phyloP scores from a whole-genome alignment of 169 alveolate genomes.

The Cryptosporidium sp. region DNA sequence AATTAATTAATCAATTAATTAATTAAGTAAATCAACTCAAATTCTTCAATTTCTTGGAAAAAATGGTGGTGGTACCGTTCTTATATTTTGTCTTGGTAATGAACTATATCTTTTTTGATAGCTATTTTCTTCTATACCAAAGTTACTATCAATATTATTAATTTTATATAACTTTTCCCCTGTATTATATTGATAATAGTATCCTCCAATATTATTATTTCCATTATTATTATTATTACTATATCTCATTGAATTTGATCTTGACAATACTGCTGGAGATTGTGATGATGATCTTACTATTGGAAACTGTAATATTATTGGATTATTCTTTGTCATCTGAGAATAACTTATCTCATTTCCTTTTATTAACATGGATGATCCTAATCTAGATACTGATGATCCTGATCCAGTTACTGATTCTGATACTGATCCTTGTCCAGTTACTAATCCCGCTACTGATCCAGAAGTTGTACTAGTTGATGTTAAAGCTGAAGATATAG shows the following conservation, averaged over 20 bases:
- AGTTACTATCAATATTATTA: background rate
- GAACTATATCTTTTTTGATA: conserved; percentile 30
- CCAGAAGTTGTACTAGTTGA: background rate
- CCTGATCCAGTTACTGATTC: background rate
- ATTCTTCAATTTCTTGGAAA: conserved; percentile 42
- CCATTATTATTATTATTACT: background rate
- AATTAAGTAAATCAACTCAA: background rate
- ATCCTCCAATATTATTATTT: conserved; percentile 11
- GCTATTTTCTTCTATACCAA: background rate
- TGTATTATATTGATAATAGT: conserved; percentile 28
- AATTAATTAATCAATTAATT: too few species aligned
- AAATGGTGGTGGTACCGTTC: conserved; percentile 71
- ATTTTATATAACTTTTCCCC: background rate
- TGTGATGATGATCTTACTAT: background rate
- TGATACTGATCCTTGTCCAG: background rate
- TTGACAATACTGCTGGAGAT: conserved; percentile 37
- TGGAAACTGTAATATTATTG: conserved; percentile 6
- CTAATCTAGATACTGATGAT: background rate
- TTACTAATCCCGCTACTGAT: background rate
- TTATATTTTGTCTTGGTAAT: conserved; percentile 51
- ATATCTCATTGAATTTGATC: conserved; percentile 51
- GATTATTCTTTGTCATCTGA: conserved; percentile 6
- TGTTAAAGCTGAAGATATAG: background rate
- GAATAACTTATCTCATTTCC: conserved; percentile 6
- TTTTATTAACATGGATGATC: background rate